Conservation (phyloP, 2,329 filamentous ascomycete genomes). For the Hysterium pulicare region DNA sequence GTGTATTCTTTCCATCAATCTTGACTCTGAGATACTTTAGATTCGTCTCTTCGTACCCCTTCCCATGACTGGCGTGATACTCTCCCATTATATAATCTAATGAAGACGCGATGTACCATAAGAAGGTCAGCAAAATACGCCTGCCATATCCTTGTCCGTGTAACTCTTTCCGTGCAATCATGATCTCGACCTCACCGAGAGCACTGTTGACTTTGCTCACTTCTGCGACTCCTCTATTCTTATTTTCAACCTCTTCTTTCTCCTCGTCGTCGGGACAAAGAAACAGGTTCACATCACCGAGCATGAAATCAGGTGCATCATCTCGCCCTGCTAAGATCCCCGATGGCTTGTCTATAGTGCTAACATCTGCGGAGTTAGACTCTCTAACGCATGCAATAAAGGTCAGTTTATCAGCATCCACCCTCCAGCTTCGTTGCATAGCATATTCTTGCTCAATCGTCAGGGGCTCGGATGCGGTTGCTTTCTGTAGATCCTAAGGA, state of each 20-base stretch:
- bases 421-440: constrained; percentile 87
- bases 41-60: constrained; percentile 11
- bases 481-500: constrained; percentile 64
- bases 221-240: constrained; percentile 6
- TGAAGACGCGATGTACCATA: constrained; percentile 63
- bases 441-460: constrained; percentile 77
- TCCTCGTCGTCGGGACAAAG: constrained; percentile 47
- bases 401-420: constrained; percentile 80
- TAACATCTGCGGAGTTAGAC: constrained; percentile 2
- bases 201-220: constrained; percentile 22
- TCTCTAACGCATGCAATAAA: constrained; percentile 69
- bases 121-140: constrained; percentile 63
- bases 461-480: constrained; percentile 84
- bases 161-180: constrained; percentile 65
- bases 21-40: constrained; percentile 57
- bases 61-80: constrained; percentile 38
- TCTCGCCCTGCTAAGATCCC: constrained; percentile 28
- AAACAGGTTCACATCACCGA: constrained; percentile 63
- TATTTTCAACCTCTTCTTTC: constrained; percentile 17
- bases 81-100: constrained; percentile 55
- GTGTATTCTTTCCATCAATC: constrained; percentile 55
- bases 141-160: constrained; percentile 64
- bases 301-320: constrained; percentile 53
- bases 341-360: constrained; percentile 14
- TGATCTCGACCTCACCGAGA: constrained; percentile 78